phyloP scores from a whole-genome alignment of 2,329 filamentous ascomycete genomes.

The Ceratocystis diversiconidia region DNA sequence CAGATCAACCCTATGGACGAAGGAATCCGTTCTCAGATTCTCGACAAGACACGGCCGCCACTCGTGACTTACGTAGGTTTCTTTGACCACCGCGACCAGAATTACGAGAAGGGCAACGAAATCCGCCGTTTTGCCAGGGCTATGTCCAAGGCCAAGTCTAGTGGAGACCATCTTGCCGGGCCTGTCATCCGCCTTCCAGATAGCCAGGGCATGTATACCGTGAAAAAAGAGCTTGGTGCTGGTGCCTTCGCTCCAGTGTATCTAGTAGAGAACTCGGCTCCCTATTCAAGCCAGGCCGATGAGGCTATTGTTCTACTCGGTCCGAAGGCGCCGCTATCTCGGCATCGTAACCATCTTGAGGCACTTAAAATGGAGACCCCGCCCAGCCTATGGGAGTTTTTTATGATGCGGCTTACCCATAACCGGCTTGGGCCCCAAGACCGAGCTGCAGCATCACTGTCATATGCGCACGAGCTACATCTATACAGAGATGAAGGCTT shows the following conservation, averaged over 20 bases:
- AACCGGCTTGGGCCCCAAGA: conserved; percentile 56
- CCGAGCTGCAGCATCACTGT: conserved; percentile 61
- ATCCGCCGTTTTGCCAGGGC: conserved; percentile 72
- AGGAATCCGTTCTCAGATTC: conserved; percentile 57
- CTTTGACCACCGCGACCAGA: conserved; percentile 52
- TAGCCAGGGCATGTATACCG: conserved; percentile 52
- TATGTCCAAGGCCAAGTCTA: conserved; percentile 41
- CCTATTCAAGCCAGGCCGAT: conserved; percentile 32
- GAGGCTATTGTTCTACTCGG: conserved; percentile 40
- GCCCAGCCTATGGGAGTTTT: conserved; percentile 85
- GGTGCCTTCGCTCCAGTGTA: conserved; percentile 95
- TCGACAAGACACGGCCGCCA: conserved; percentile 58
- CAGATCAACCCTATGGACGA: conserved; percentile 86
- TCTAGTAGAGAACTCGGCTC: conserved; percentile 60
- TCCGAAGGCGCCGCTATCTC: conserved; percentile 43
- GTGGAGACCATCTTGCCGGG: conserved; percentile 46
- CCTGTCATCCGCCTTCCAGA: conserved; percentile 55
- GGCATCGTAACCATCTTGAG: conserved; percentile 48
- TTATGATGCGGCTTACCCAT: conserved; percentile 78
- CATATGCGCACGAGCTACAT: conserved; percentile 79
- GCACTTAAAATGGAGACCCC: conserved; percentile 92
- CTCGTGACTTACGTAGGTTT: conserved; percentile 66
- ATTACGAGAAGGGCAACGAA: conserved; percentile 53
- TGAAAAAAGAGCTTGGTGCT: conserved; percentile 76
- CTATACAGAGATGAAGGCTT: conserved; percentile 83